Percentiles rank a stretch among this genome's conserved stretches.
Conservation (phyloP, 2,329 filamentous ascomycete genomes). For the Claviceps quebecensis region DNA sequence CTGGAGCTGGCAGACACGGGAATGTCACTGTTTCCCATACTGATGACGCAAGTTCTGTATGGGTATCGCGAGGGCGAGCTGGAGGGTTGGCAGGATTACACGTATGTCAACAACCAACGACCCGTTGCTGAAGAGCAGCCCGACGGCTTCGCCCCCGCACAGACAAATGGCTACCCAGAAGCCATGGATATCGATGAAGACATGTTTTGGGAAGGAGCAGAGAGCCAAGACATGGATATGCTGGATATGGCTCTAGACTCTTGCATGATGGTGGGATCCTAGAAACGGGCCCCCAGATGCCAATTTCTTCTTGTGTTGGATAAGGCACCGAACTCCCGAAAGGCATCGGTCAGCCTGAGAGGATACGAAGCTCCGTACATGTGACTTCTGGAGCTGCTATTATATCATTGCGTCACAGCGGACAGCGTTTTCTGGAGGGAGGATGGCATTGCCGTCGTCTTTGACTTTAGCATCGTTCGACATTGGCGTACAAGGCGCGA, state of each 20-base stretch:
- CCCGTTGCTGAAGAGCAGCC: slow-evolving; percentile 17
- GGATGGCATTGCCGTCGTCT: not conserved
- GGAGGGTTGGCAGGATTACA: slow-evolving; percentile 50
- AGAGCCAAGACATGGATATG: slow-evolving; percentile 33
- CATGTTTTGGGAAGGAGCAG: slow-evolving; percentile 48
- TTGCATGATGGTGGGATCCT: slow-evolving; percentile 33
- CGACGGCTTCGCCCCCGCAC: slow-evolving; percentile 13
- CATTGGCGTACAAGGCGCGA: slow-evolving; percentile 1
- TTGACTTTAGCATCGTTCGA: slow-evolving; percentile 3
- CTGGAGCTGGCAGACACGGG: slow-evolving; percentile 63
- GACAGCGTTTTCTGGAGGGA: not conserved
- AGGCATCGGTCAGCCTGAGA: not conserved
- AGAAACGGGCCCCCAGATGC: not conserved
- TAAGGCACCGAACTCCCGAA: not conserved
- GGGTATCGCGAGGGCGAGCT: slow-evolving; percentile 64
- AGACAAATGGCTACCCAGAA: slow-evolving; percentile 37
- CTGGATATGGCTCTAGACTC: slow-evolving; percentile 45
- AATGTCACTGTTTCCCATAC: slow-evolving; percentile 62
- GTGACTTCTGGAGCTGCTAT: not conserved
- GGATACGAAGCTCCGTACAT: not conserved
- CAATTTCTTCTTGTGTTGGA: not conserved
- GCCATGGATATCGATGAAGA: slow-evolving; percentile 48
- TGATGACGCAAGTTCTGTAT: slow-evolving; percentile 56
- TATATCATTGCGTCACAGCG: slow-evolving; percentile 1
- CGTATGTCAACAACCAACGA: slow-evolving; percentile 30